Conservation (phyloP, 441 rosid species). For the Populus hybrid region DNA sequence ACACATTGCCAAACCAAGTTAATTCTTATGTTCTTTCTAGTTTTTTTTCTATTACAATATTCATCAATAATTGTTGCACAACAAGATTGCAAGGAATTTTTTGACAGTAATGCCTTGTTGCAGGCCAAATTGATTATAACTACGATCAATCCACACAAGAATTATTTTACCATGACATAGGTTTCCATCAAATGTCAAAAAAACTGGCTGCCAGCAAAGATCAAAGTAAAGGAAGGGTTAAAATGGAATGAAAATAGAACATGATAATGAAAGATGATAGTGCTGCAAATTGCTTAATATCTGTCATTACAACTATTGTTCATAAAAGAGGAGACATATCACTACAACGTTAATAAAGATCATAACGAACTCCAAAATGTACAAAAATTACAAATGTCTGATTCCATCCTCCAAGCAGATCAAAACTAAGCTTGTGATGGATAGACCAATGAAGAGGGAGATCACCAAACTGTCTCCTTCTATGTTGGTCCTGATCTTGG, state of each 20-base stretch:
- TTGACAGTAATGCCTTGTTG: not conserved
- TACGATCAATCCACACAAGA: not conserved
- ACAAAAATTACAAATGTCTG: conserved; percentile 21
- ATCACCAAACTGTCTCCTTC: conserved; percentile 73
- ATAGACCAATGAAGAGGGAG: conserved; percentile 40
- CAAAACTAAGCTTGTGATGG: conserved; percentile 41
- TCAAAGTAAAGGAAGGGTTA: too few relatives aligned
- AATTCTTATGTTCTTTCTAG: too few relatives aligned
- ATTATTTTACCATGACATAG: not conserved
- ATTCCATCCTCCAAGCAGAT: conserved; percentile 35
- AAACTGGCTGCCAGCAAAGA: not conserved
- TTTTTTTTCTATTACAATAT: too few relatives aligned
- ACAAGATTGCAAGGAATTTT: too few relatives aligned
- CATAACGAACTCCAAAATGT: conserved; percentile 18
- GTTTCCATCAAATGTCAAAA: not conserved
- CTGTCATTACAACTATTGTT: conserved; percentile 10
- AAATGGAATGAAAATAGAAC: not conserved
- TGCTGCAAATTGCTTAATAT: conserved; percentile 12
- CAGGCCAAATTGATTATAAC: not conserved
- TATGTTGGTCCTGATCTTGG: conserved; percentile 22
- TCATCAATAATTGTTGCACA: too few relatives aligned
- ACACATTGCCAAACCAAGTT: too few relatives aligned
- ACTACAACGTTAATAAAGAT: conserved; percentile 11
- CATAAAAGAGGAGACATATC: conserved; percentile 1
- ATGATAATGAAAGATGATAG: not conserved